Evolutionary conservation across 2,329 filamentous ascomycete species (phyloP).

Genomic region (Colletotrichum karsti): DNA sequence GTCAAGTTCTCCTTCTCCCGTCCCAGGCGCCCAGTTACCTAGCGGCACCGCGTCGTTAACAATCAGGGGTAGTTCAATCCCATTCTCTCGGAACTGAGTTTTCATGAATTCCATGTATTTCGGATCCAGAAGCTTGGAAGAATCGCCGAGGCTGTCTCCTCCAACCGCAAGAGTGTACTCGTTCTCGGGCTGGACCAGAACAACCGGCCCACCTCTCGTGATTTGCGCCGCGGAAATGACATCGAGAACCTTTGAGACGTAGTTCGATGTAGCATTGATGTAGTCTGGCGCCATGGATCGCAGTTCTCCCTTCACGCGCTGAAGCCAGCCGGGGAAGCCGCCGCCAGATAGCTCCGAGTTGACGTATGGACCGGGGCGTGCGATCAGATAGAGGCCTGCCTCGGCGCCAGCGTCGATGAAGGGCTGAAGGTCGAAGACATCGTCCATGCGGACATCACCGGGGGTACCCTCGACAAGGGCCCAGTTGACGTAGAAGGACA

Average conservation of each 20-base stretch:
- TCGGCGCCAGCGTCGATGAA: conserved; percentile 75
- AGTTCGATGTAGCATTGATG: conserved; percentile 68
- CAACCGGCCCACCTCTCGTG: conserved; percentile 77
- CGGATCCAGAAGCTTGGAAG: not conserved
- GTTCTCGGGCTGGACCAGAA: conserved; percentile 77
- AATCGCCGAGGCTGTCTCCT: not conserved
- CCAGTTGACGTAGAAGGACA: conserved; percentile 79
- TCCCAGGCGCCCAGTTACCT: conserved; percentile 39
- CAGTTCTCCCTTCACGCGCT: conserved; percentile 65
- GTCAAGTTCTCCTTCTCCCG: conserved; percentile 39
- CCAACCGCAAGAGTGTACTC: conserved; percentile 54
- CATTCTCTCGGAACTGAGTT: not conserved
- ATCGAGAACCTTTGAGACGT: conserved; percentile 53
- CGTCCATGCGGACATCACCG: conserved; percentile 71
- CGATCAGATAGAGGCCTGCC: conserved; percentile 77
- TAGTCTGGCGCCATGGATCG: conserved; percentile 66
- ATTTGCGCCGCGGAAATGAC: conserved; percentile 74
- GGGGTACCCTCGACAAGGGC: conserved; percentile 74
- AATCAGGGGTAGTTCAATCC: not conserved
- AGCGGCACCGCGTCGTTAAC: conserved; percentile 54
- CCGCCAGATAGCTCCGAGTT: conserved; percentile 76
- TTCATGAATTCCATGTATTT: not conserved
- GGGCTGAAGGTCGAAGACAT: conserved; percentile 72
- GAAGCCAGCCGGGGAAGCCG: conserved; percentile 78
- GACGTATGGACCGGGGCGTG: conserved; percentile 72